Base-by-base conservation (phyloP, 2,329 filamentous ascomycete genomes). In the Alternaria angustiovoidea region DNA sequence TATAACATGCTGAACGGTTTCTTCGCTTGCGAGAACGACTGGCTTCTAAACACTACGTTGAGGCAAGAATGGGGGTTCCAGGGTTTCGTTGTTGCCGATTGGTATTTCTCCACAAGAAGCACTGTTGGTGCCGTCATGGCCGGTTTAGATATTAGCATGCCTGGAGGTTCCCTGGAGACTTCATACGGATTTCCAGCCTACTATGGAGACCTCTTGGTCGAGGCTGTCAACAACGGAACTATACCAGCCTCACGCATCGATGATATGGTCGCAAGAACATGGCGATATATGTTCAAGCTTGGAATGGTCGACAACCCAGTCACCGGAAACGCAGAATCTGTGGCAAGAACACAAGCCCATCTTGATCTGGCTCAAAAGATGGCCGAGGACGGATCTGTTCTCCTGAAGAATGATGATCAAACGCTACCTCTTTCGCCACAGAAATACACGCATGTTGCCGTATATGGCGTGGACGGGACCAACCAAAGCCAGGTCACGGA, bases 31-130 rank as follows among this genome's bases (percentile, higher is more conserved):
- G 58, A 47, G 70, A 83, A 83, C 68, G 81, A 80, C 54, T 71
- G 65, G 1, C 77, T 84, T 22, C 76, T 84, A 41, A 83, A 82
- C 0, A 36, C 75, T 22, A 75, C 84, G 0, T 67, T 84, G 5
- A 76, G 77, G 2, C 61, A 78, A 4, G 71, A 83, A 26, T 70
- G 83, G 4, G 81, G 1, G 1, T 84, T 82, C 51, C 59, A 81
- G 0, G 82, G 82, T 0, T 80, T 83, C 24, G 74, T 84, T 1
- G 72, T 79, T 1, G 81, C 80, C 0, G 82, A 84, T 59, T 84
- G 82, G 82, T 39, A 48, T 9, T 49, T 47, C 24, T 39, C 47
- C 32, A 59, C 54, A 8, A n/a, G 48, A 11, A 44, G 41, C 11
- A 53, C 44, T 2, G 55, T 39, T 5, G 39, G 22, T 5, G 38